Evolutionary conservation across 2,329 filamentous ascomycete genomes (phyloP).

Genomic region (Trichoderma hamatum): DNA sequence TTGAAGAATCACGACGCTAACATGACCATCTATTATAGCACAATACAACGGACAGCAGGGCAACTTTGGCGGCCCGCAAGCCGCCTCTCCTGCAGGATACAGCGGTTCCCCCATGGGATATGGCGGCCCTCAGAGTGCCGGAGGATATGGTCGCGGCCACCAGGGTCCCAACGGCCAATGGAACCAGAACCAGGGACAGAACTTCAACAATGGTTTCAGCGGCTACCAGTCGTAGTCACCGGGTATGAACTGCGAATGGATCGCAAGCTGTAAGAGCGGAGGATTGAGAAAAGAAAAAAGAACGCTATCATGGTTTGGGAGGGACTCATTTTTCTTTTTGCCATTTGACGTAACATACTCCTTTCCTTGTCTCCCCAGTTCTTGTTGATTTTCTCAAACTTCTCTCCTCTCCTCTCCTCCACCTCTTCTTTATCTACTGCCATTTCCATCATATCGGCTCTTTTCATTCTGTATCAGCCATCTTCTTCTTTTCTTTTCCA

Average conservation of each 20-base stretch:
- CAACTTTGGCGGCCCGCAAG: slow-evolving; percentile 64
- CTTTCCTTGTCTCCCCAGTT: slow-evolving; percentile 30
- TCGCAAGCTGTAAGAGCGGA: slow-evolving; percentile 29
- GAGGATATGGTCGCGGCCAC: slow-evolving; percentile 80
- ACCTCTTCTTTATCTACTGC: slow-evolving; percentile 29
- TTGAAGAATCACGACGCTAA: slow-evolving; percentile 31
- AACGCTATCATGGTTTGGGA: slow-evolving; percentile 2
- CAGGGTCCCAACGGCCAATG: slow-evolving; percentile 60
- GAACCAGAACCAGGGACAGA: slow-evolving; percentile 57
- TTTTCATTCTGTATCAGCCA: slow-evolving; percentile 33
- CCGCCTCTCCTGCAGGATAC: slow-evolving; percentile 64
- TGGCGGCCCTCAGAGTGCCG: slow-evolving; percentile 73
- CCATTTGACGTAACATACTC: slow-evolving; percentile 28
- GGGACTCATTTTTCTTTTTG: slow-evolving; percentile 26
- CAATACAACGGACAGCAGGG: slow-evolving; percentile 68
- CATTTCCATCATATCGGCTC: slow-evolving; percentile 25
- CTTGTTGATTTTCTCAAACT: slow-evolving; percentile 25
- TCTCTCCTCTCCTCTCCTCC: slow-evolving; percentile 21
- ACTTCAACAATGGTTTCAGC: slow-evolving; percentile 63
- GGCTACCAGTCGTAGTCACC: slow-evolving; percentile 60
- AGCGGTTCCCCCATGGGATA: slow-evolving; percentile 71
- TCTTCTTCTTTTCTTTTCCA: slow-evolving; percentile 29
- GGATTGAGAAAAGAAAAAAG: slow-evolving; percentile 31
- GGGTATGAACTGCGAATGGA: slow-evolving; percentile 30
- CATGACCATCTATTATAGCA: slow-evolving; percentile 37